Conservation (phyloP, 2,329 filamentous ascomycete genomes). For the Apiospora malaysiana region DNA sequence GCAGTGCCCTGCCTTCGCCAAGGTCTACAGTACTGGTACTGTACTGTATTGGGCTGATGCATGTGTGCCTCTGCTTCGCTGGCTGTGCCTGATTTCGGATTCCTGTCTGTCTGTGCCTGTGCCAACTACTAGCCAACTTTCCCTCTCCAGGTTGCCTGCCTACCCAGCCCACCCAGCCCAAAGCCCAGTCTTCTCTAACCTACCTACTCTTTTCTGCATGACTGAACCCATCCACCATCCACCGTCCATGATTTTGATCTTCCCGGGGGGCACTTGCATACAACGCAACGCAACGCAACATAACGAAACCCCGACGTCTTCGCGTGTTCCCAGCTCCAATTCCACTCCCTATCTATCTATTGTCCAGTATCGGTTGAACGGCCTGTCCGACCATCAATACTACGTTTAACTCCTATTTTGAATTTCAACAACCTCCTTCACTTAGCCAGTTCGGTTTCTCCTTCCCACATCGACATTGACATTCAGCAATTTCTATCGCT, state of each 20-base stretch:
- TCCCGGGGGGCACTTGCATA: conserved; percentile 13
- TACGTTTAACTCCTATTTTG: conserved; percentile 8
- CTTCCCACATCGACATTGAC: neutral
- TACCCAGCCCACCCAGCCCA: conserved; percentile 4
- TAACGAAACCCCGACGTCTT: conserved; percentile 16
- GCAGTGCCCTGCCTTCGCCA: neutral
- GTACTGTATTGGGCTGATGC: neutral
- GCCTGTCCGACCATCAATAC: neutral
- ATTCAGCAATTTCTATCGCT: neutral
- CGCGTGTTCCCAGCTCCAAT: conserved; percentile 6
- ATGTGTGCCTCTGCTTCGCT: neutral
- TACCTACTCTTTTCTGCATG: conserved; percentile 13
- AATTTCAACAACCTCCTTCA: conserved; percentile 11
- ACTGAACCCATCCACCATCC: conserved; percentile 10
- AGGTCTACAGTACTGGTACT: neutral
- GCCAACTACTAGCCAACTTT: conserved; percentile 17
- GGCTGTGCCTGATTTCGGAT: neutral
- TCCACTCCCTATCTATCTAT: conserved; percentile 8
- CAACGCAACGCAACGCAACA: conserved; percentile 15
- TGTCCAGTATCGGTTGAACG: neutral
- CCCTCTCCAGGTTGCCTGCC: neutral
- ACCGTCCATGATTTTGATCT: conserved; percentile 18
- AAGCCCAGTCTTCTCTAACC: conserved; percentile 8
- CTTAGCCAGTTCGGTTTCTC: neutral
- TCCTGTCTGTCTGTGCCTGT: neutral